These are phyloP conservation scores for Neonectria hederae DNA, from an alignment of 2,329 filamentous ascomycete species.

Conservation along the genomic window DNA sequence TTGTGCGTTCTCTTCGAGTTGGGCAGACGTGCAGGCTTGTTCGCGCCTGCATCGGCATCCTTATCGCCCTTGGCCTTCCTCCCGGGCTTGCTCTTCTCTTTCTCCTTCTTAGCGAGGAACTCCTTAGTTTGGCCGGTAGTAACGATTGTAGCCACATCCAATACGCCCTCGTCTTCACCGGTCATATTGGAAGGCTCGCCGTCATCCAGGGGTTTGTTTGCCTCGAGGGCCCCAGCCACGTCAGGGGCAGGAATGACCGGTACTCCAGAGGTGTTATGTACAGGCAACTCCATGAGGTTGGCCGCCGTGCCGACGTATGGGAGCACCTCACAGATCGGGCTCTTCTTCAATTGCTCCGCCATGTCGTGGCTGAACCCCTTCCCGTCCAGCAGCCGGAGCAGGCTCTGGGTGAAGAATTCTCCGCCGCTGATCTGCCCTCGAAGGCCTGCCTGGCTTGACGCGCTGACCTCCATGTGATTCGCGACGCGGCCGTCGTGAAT, in stretches of 20 bases:
- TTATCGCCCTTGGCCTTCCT: slow-evolving; percentile 61
- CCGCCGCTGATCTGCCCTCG: slow-evolving; percentile 74
- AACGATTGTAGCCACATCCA: slow-evolving; percentile 87
- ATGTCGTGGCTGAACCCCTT: slow-evolving; percentile 71
- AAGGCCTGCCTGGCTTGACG: slow-evolving; percentile 54
- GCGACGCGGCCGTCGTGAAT: slow-evolving; percentile 82
- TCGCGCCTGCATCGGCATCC: slow-evolving; percentile 61
- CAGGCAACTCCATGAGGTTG: slow-evolving; percentile 60
- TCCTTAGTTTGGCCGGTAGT: slow-evolving; percentile 83
- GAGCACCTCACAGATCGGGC: slow-evolving; percentile 72
- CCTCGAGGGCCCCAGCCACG: slow-evolving; percentile 49
- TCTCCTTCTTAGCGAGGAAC: slow-evolving; percentile 85
- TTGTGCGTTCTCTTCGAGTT: slow-evolving; percentile 77
- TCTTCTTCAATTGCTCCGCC: slow-evolving; percentile 76
- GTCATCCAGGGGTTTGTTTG: slow-evolving; percentile 51
- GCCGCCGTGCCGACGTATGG: slow-evolving; percentile 60
- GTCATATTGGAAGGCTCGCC: slow-evolving; percentile 54
- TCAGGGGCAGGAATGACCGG: slow-evolving; percentile 42
- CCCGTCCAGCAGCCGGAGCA: slow-evolving; percentile 71
- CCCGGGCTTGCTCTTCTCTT: slow-evolving; percentile 69
- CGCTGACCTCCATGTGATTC: slow-evolving; percentile 72
- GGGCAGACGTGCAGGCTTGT: slow-evolving; percentile 69
- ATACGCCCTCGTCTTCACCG: slow-evolving; percentile 73
- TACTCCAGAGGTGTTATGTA: slow-evolving; percentile 49
- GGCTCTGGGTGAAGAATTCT: slow-evolving; percentile 81